Base-by-base conservation (phyloP, 352 stramenopile species). In the Globisporangium uncinulatum region DNA sequence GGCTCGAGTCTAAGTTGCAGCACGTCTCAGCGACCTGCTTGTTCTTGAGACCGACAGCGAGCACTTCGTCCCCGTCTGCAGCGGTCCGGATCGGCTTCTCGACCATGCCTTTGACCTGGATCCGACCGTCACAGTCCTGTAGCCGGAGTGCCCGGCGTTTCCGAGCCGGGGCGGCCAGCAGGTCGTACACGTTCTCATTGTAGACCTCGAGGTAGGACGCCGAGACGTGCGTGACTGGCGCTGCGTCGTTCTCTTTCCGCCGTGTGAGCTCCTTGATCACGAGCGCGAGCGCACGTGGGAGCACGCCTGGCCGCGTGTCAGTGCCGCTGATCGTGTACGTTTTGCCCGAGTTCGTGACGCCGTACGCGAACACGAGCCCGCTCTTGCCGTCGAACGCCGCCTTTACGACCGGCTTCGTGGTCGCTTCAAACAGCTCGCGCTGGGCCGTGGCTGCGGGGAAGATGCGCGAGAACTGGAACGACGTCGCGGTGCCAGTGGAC, bases 331-430 rank as follows among this genome's bases (percentile, higher is more conserved):
- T 97, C 9, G 96, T 99, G 70, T 99, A 96, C 15, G 96, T 99
- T 68, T 99, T 99, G 41, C 97, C 97, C 4, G 97, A 97, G 66
- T 99, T 99, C 6, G 97, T 99, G 52, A 99, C 96, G 53, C 97
- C 97, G 61, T 99, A 98, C 8, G 96, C 95, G 57, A 99, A 99
- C 14, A 99, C 75, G 17, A 99, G 75, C 8, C 81, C 86, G 60
- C 86, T 96, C 37, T 86, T 83, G 5, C 87, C 86, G 3, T 75
- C 58, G 51, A 98, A 86, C 3, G 97, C 77, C 4, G 86, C 74
- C 21, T 98, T 74, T 7, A 99, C 70, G 39, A 99, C 85, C 15
- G 93, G 93, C 45, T 76, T 69, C 29, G 89, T 96, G 1, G 95
- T 94, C 19, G 69, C 76, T 14, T 92, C 73, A 59, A 98, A 99